Evolutionary conservation across 108 stramenopile genomes (phyloP).

Genomic region (Parietichytrium sp.): DNA sequence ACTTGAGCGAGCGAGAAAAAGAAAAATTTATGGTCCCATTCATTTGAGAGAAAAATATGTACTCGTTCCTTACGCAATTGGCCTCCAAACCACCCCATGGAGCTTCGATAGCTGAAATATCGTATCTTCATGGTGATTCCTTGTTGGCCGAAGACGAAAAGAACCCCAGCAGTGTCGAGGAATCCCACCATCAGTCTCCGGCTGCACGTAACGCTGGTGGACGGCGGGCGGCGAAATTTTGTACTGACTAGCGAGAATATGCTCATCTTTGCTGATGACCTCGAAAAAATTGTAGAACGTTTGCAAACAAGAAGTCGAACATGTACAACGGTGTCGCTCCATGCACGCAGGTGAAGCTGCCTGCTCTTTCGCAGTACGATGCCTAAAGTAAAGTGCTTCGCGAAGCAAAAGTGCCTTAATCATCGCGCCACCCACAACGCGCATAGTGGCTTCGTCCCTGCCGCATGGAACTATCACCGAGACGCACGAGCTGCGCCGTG

Average conservation of each 20-base stretch:
- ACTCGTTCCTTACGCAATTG: too few relatives aligned
- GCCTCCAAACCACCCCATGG: not conserved
- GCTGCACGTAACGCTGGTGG: not conserved
- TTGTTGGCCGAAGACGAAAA: slow-evolving; percentile 20
- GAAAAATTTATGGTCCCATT: too few relatives aligned
- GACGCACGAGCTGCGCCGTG: not conserved
- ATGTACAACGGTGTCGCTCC: too few relatives aligned
- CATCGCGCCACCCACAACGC: not conserved
- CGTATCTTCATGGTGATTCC: not conserved
- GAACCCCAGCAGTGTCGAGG: not conserved
- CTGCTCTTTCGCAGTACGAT: not conserved
- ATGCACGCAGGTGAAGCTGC: not conserved
- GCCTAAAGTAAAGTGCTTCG: not conserved
- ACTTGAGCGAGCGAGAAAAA: too few relatives aligned
- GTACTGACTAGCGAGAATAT: slow-evolving; percentile 21
- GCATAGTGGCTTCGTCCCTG: not conserved
- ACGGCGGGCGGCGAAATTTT: not conserved
- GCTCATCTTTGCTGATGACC: slow-evolving; percentile 7
- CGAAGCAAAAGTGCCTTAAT: not conserved
- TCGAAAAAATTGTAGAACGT: slow-evolving; percentile 26
- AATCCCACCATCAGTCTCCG: not conserved
- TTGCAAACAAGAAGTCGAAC: too few relatives aligned
- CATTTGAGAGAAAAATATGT: too few relatives aligned
- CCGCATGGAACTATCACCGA: not conserved
- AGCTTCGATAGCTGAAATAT: not conserved